Evolutionary conservation across 2,329 filamentous ascomycete genomes (phyloP), one percentile per base, ranked within the genome.

Genomic region (Neocatenulostroma microsporum): DNA sequence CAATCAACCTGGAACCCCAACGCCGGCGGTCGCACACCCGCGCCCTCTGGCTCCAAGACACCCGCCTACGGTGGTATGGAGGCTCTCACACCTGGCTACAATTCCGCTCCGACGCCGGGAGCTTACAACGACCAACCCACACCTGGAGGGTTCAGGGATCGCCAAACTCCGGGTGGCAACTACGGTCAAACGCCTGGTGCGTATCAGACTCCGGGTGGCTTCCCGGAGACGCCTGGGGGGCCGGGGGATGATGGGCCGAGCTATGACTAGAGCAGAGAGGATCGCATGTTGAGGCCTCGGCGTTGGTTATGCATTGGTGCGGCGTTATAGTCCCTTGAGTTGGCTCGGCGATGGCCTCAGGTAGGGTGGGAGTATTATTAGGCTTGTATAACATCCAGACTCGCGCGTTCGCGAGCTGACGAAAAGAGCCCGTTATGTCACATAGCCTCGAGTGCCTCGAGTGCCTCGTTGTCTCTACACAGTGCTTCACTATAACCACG

Each of bases 11-110:
- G 59, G 58, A 59, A 57, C 41, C 50, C 61, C 24, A 58, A 56
- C 36, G 45, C 40, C 21, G 51, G 51, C 19, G 50, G 50, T 27
- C 54, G 59, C 23, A 63, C 62, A 23, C 82, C 85, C 2, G 83
- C 75, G 72, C 37, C 70, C 73, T 21, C 61, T 38, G 80, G 81
- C 6, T 80, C 76, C n/a, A 81, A 88, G 60, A 93, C 86, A 1
- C 87, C 87, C 3, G 80, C 76, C 1, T 87, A 83, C 55, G 55
- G 53, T 13, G 47, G 52, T 0, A 85, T 83, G 49, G 84, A 89
- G 49, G 81, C 80, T 3, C 81, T 80, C 12, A 64, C 58, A 5
- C 60, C 61, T 10, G 57, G 58, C 24, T 62, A 55, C 33, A 63
- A 62, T 52, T 58, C 59, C 25, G 64, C 64, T 10, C 63, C 63